Evolutionary conservation across 208 protist genomes (phyloP).

Genomic region (Trypanosoma avium): DNA sequence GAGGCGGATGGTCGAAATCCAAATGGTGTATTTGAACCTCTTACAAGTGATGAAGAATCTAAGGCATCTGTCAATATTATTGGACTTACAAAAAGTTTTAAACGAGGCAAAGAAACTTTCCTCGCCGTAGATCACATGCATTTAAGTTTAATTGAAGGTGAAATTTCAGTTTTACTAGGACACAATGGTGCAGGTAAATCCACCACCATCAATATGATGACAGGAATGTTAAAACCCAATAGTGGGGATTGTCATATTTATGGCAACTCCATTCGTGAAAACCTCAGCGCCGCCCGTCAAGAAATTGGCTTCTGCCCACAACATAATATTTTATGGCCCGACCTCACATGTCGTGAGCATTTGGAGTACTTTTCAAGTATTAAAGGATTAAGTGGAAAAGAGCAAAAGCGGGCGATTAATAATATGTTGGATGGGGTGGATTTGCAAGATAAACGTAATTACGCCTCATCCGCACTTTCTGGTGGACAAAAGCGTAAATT

Average conservation of each 20-base stretch:
- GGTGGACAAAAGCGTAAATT: constrained; percentile 90
- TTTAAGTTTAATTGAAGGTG: constrained; percentile 45
- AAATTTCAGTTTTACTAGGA: constrained; percentile 72
- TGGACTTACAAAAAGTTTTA: constrained; percentile 17
- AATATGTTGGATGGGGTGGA: constrained; percentile 55
- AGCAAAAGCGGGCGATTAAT: constrained; percentile 31
- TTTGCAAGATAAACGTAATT: constrained; percentile 54
- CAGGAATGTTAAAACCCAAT: constrained; percentile 72
- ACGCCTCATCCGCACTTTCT: constrained; percentile 43
- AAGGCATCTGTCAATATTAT: constrained; percentile 7
- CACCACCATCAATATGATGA: constrained; percentile 84
- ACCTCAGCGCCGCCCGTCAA: constrained; percentile 54
- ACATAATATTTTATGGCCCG: constrained; percentile 94
- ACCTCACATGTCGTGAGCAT: constrained; percentile 91
- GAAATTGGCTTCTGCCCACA: constrained; percentile 95
- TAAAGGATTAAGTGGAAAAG: constrained; percentile 66
- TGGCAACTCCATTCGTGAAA: constrained; percentile 54
- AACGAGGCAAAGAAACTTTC: constrained; percentile 27
- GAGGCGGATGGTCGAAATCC: constrained; percentile 23
- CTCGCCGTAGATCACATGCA: constrained; percentile 72
- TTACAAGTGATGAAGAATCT: neutral
- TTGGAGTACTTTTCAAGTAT: constrained; percentile 82
- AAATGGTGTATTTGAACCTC: constrained; percentile 27
- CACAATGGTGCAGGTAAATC: constrained; percentile 85
- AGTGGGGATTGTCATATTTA: constrained; percentile 77